Evolutionary conservation across 2,329 filamentous ascomycete species (phyloP).

Genomic region (Neonectria punicea): DNA sequence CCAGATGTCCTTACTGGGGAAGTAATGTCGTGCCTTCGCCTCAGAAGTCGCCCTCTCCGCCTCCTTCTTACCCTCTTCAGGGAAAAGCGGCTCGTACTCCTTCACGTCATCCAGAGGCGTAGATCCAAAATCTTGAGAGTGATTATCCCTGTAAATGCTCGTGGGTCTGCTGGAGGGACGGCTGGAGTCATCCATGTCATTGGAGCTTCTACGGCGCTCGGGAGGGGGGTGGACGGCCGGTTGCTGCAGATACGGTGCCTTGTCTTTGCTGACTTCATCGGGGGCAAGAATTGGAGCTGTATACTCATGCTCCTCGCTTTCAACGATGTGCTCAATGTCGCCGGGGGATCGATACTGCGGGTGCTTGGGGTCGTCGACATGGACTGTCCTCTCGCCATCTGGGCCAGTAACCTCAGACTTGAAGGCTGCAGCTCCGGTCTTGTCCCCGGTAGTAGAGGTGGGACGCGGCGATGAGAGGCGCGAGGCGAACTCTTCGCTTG

Average conservation of each 20-base stretch:
- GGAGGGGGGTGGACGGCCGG: conserved; percentile 84
- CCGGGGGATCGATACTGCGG: conserved; percentile 53
- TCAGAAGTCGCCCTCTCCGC: conserved; percentile 48
- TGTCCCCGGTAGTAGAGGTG: conserved; percentile 46
- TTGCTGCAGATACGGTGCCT: conserved; percentile 73
- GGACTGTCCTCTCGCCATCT: conserved; percentile 71
- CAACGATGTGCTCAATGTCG: conserved; percentile 58
- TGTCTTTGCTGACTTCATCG: conserved; percentile 84
- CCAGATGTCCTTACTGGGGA: conserved; percentile 97
- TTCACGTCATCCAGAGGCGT: conserved; percentile 88
- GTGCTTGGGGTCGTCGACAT: conserved; percentile 72
- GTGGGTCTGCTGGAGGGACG: conserved; percentile 68
- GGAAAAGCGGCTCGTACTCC: conserved; percentile 95
- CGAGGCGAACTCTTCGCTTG: conserved; percentile 83
- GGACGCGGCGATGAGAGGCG: conserved; percentile 77
- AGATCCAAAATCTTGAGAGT: conserved; percentile 63
- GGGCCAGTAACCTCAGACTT: conserved; percentile 47
- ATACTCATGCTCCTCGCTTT: conserved; percentile 69
- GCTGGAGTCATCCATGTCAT: conserved; percentile 67
- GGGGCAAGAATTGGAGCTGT: conserved; percentile 86
- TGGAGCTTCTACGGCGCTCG: conserved; percentile 69
- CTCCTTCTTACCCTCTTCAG: conserved; percentile 74
- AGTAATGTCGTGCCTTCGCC: conserved; percentile 72
- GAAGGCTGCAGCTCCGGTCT: conserved; percentile 34
- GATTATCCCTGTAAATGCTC: conserved; percentile 67